A percentile compares a stretch with the other conserved stretches of the same genome.
phyloP scores from a whole-genome alignment of 169 alveolate genomes.

The Plasmodium knowlesi region DNA sequence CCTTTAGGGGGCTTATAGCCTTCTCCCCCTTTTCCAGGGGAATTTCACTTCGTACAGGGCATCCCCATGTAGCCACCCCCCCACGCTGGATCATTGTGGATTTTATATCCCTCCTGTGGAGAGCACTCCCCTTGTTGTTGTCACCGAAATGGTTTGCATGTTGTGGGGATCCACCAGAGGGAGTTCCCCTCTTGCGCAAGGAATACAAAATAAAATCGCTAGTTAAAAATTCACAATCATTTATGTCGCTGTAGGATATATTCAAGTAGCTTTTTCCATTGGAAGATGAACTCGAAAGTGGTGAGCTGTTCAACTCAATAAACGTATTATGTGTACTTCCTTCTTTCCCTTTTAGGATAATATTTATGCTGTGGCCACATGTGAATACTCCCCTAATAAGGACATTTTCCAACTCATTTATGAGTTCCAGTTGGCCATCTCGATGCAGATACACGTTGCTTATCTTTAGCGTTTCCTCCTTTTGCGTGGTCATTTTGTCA shows the following conservation, averaged over 20 bases:
- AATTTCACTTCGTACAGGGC: background rate
- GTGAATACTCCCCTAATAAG: slow-evolving; percentile 24
- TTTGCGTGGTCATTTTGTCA: background rate
- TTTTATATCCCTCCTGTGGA: slow-evolving; percentile 11
- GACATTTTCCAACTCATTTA: slow-evolving; percentile 55
- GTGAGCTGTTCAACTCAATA: background rate
- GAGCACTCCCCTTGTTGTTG: background rate
- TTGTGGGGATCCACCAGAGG: background rate
- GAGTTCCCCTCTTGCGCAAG: background rate
- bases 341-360: background rate
- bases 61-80: background rate
- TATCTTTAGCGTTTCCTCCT: background rate
- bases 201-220: slow-evolving; percentile 23
- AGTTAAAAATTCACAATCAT: slow-evolving; percentile 6
- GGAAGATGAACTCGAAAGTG: background rate
- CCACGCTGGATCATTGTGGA: background rate
- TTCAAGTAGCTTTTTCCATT: slow-evolving; percentile 19
- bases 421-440: slow-evolving; percentile 21
- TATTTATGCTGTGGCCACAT: slow-evolving; percentile 42
- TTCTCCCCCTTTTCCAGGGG: background rate
- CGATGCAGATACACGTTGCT: slow-evolving; percentile 58
- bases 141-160: background rate
- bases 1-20: background rate
- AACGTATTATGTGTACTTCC: background rate
- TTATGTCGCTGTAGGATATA: slow-evolving; percentile 11